Percentiles rank a stretch among this genome's conserved stretches.
Evolutionary conservation across 1,284 basidiomycete genomes (phyloP).

Genomic region (Cerioporus squamosus): DNA sequence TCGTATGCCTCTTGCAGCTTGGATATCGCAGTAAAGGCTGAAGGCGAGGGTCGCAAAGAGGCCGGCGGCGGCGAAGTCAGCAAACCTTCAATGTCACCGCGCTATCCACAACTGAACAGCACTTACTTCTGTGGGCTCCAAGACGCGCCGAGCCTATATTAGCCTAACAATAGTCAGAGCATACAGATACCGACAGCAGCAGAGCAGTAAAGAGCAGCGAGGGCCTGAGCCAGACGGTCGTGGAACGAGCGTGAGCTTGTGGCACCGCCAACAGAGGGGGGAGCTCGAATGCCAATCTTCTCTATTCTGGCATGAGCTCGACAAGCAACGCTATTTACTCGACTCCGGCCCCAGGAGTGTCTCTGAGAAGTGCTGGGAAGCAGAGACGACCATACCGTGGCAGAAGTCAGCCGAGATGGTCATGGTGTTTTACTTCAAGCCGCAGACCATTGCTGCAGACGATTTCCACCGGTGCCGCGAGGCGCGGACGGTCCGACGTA

Average conservation of each 20-base stretch:
- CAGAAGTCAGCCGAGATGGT: slow-evolving; percentile 8
- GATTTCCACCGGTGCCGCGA: slow-evolving; percentile 10
- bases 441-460: not conserved
- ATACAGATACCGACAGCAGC: slow-evolving; percentile 7
- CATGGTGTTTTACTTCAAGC: slow-evolving; percentile 21
- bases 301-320: slow-evolving; percentile 8
- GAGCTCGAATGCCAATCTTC: slow-evolving; percentile 4
- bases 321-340: slow-evolving; percentile 5
- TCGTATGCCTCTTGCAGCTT: slow-evolving; percentile 1
- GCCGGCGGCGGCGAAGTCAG: slow-evolving; percentile 5
- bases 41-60: not conserved
- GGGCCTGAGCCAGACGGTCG: slow-evolving; percentile 8
- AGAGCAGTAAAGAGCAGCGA: not conserved
- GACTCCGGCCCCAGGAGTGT: slow-evolving; percentile 4
- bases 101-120: not conserved
- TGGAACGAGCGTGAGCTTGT: slow-evolving; percentile 18
- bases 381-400: slow-evolving; percentile 9
- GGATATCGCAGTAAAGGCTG: not conserved
- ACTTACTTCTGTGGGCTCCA: not conserved
- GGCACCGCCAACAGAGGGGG: slow-evolving; percentile 13
- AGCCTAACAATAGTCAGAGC: slow-evolving; percentile 5
- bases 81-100: slow-evolving; percentile 6
- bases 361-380: slow-evolving; percentile 4
- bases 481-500: slow-evolving; percentile 5
- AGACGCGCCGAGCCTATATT: not conserved